phyloP scores from a whole-genome alignment of 345 rosid genomes.

The Microthlaspi erraticum region DNA sequence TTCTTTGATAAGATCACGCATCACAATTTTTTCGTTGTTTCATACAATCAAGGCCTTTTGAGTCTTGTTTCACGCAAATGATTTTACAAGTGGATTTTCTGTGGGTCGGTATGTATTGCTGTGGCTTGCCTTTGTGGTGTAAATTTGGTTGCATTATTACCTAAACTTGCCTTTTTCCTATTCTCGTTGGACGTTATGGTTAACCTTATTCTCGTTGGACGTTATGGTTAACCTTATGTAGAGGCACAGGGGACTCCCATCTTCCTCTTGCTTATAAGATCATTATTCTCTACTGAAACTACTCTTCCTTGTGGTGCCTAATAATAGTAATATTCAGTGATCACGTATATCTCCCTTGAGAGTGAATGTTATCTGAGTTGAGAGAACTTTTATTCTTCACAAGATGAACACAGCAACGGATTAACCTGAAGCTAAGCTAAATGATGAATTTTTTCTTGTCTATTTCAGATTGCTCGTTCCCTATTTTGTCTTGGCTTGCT shows the following conservation, averaged over 20 bases:
- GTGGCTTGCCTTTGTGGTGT: slow-evolving; percentile 34
- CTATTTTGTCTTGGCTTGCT: slow-evolving; percentile 98
- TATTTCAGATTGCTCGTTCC: slow-evolving; percentile 78
- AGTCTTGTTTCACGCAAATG: slow-evolving; percentile 15
- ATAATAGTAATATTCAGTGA: slow-evolving; percentile 1
- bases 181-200: slow-evolving; percentile 24
- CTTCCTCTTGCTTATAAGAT: slow-evolving; percentile 23
- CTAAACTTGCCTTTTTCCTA: background rate
- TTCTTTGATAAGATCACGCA: slow-evolving; percentile 24
- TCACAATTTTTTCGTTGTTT: background rate
- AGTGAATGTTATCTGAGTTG: slow-evolving; percentile 27
- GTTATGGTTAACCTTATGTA: slow-evolving; percentile 13
- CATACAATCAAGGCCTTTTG: slow-evolving; percentile 10
- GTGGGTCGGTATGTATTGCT: slow-evolving; percentile 17
- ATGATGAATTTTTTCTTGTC: slow-evolving; percentile 13
- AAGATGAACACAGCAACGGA: background rate
- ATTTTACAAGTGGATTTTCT: slow-evolving; percentile 25
- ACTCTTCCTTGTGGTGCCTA: slow-evolving; percentile 8
- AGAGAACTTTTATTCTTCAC: slow-evolving; percentile 9
- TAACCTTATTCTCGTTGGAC: slow-evolving; percentile 10
- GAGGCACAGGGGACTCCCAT: slow-evolving; percentile 15
- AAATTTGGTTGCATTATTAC: slow-evolving; percentile 17
- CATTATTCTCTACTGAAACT: slow-evolving; percentile 11
- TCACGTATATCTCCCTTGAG: slow-evolving; percentile 13
- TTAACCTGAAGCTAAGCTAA: slow-evolving; percentile 28